Evolutionary conservation across 1,139 yeast species (phyloP).

Genomic region (Candida pseudocylindracea): DNA sequence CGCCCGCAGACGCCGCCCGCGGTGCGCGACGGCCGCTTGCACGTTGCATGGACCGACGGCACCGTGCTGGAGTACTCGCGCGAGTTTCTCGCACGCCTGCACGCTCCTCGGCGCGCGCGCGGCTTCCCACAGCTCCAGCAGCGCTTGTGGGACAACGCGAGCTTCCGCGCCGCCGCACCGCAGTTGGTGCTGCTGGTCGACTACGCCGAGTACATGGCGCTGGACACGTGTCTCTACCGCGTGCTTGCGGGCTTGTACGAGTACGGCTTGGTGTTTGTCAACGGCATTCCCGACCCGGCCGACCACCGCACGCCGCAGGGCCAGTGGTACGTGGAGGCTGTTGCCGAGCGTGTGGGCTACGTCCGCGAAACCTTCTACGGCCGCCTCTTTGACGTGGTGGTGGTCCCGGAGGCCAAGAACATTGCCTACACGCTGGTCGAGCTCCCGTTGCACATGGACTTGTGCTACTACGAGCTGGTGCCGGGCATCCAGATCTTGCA

Average conservation of each 20-base stretch:
- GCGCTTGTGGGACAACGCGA: too few relatives aligned
- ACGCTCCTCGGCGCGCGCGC: too few relatives aligned
- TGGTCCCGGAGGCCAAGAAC: slow-evolving; percentile 36
- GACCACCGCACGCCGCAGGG: slow-evolving; percentile 3
- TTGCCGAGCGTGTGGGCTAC: slow-evolving; percentile 48
- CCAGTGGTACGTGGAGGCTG: slow-evolving; percentile 18
- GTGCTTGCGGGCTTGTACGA: slow-evolving; percentile 26
- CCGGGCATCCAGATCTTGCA: slow-evolving; percentile 67
- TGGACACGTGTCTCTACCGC: slow-evolving; percentile 11
- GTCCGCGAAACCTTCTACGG: slow-evolving; percentile 60
- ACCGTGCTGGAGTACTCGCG: too few relatives aligned
- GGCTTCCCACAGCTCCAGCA: too few relatives aligned
- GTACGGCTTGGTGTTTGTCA: slow-evolving; percentile 36
- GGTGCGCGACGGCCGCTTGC: too few relatives aligned
- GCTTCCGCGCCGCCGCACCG: too few relatives aligned
- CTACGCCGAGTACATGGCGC: slow-evolving; percentile 20
- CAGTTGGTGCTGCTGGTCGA: slow-evolving; percentile 7
- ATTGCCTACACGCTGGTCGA: slow-evolving; percentile 51
- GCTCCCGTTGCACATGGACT: slow-evolving; percentile 64
- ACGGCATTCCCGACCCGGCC: slow-evolving; percentile 21
- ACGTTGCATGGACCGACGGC: too few relatives aligned
- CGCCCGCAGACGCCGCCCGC: too few relatives aligned
- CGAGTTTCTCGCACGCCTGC: too few relatives aligned
- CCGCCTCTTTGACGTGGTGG: slow-evolving; percentile 44
- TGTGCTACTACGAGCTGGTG: slow-evolving; percentile 61